phyloP scores from a whole-genome alignment of 768 basidiomycete genomes.

The Trametes gibbosa region DNA sequence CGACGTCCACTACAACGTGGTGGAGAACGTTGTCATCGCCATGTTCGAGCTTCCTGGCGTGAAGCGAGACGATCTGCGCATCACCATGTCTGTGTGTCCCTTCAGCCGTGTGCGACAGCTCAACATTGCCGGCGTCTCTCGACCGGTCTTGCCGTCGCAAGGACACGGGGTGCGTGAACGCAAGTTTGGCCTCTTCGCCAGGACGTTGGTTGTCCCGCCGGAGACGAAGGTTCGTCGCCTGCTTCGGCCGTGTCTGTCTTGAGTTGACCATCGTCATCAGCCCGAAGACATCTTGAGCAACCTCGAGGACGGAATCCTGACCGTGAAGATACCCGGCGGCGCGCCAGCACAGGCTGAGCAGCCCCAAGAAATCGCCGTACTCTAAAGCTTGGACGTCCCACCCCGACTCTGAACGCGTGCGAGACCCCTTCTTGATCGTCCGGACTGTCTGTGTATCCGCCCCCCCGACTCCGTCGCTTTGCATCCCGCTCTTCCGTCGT shows the following conservation, averaged over 20 bases:
- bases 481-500: neutral
- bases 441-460: neutral
- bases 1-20: constrained; percentile 57
- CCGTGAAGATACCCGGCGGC: constrained; percentile 52
- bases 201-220: constrained; percentile 52
- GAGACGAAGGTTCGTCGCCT: constrained; percentile 50
- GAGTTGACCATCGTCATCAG: constrained; percentile 32
- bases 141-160: constrained; percentile 36
- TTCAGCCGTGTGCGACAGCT: constrained; percentile 65
- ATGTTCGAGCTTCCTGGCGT: constrained; percentile 72
- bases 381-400: constrained; percentile 4
- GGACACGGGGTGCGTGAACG: constrained; percentile 48
- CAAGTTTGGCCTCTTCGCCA: constrained; percentile 47
- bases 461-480: neutral
- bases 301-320: constrained; percentile 61
- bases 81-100: constrained; percentile 58
- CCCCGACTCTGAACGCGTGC: neutral
- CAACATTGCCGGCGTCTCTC: constrained; percentile 47
- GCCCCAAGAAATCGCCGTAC: constrained; percentile 50
- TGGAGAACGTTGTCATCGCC: constrained; percentile 50
- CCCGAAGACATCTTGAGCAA: constrained; percentile 51
- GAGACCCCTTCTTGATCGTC: neutral
- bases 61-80: constrained; percentile 51
- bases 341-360: constrained; percentile 42
- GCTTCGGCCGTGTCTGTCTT: constrained; percentile 17